Conservation (phyloP, 164 flowering plant species). For the Piper betle region DNA sequence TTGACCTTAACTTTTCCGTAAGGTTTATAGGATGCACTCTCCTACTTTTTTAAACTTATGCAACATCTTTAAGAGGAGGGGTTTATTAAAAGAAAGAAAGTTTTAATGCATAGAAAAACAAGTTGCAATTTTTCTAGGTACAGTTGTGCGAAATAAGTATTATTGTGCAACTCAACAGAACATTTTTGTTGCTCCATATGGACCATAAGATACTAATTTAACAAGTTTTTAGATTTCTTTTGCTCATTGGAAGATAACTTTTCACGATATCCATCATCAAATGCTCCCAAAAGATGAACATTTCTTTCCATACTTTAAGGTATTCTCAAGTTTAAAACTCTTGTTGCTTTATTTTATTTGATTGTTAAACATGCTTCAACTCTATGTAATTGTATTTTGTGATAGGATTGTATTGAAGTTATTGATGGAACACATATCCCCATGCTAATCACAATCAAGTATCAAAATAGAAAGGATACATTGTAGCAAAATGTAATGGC, state of each 20-base stretch:
- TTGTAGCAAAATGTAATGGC: constrained; percentile 6
- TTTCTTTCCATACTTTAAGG: constrained; percentile 6
- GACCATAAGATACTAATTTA: constrained; percentile 2
- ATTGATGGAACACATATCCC: constrained; percentile 3
- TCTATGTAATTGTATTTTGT: too few relatives aligned
- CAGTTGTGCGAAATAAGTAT: constrained; percentile 2
- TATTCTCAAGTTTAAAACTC: neutral
- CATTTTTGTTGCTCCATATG: neutral
- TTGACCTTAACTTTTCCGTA: neutral
- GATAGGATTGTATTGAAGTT: constrained; percentile 3
- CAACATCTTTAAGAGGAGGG: neutral
- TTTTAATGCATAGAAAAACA: constrained; percentile 4
- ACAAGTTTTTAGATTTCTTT: constrained; percentile 2
- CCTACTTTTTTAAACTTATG: constrained; percentile 1
- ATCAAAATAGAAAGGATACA: neutral
- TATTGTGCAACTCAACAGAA: neutral
- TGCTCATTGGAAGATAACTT: neutral
- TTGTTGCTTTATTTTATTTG: neutral
- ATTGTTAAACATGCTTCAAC: neutral
- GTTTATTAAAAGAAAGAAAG: neutral
- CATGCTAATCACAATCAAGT: neutral
- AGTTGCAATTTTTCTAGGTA: constrained; percentile 4
- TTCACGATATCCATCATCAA: neutral
- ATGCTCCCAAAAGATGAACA: neutral
- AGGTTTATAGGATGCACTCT: constrained; percentile 3